Evolutionary conservation across 371 early-diverging fungal genomes (phyloP).

Genomic region (Dichotomocladium elegans): DNA sequence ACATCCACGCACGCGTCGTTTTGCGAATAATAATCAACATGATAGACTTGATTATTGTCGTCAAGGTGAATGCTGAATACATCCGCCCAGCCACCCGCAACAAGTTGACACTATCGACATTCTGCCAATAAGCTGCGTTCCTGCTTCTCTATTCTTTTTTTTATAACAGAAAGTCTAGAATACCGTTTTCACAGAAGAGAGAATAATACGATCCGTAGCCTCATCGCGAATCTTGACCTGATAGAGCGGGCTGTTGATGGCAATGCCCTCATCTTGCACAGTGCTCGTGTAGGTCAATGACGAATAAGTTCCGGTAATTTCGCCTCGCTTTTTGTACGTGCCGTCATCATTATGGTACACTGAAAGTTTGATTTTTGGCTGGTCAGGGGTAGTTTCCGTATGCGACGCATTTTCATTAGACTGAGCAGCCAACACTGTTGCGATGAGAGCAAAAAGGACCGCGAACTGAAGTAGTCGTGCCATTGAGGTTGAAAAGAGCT

Average conservation of each 20-base stretch:
- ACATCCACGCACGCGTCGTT: neutral
- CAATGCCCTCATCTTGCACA: neutral
- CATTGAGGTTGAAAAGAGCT: neutral
- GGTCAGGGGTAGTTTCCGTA: neutral
- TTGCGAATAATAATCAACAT: conserved; percentile 18
- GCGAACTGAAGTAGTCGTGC: neutral
- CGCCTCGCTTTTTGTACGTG: conserved; percentile 18
- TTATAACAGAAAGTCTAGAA: neutral
- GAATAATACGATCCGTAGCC: conserved; percentile 9
- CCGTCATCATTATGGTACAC: conserved; percentile 19
- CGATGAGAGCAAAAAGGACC: neutral
- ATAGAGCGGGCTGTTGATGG: conserved; percentile 6
- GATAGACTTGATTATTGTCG: conserved; percentile 13
- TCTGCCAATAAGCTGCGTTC: neutral
- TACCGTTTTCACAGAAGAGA: conserved; percentile 7
- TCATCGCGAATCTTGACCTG: conserved; percentile 20
- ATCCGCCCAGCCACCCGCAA: conserved; percentile 13
- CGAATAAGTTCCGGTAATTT: conserved; percentile 11
- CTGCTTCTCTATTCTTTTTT: no score
- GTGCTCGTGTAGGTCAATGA: conserved; percentile 7
- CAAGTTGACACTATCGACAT: conserved; percentile 14
- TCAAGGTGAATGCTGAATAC: conserved; percentile 18
- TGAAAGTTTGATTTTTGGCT: conserved; percentile 2
- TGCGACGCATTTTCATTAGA: neutral
- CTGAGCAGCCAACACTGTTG: neutral